Base-by-base conservation (phyloP, 1,139 yeast species). In the Suhomyces anneliseae region DNA sequence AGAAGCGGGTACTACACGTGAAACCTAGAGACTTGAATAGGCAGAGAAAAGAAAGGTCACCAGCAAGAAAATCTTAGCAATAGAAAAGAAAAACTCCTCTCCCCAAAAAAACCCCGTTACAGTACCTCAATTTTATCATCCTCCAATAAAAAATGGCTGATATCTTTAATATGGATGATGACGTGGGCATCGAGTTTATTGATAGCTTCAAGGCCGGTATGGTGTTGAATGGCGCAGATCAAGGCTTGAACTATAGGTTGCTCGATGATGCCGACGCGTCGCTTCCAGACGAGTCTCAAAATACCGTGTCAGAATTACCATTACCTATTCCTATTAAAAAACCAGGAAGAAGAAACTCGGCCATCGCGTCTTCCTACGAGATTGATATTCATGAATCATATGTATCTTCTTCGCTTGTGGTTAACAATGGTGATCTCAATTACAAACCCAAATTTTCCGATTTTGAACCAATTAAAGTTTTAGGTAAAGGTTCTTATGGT, bases 401-500 rank as follows among this genome's bases (percentile, higher is more conserved):
- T 39, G 64, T 58, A 7, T 56, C 61, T 6, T 48, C 60, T 37
- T 43, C 54, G n/a, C 45, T 53, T 34, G 42, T 47, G 15, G 43
- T 45, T 26, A 48, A 45, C 45, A 45, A 49, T 31, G 44, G 43
- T 10, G 39, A 39, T 35, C 27, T 43, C n/a, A 27, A 38, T 36
- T 54, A 56, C 45, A 53, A 54, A 40, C 60, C 60, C 33, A 53
- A 51, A 38, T 54, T 63, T 38, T 50, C 55, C 6, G 76, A 71
- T 50, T 72, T 72, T 50, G 62, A 56, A 39, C 76, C 76, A 4
- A 53, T 72, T 24, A 69, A 67, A 46, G 77, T 72, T 1, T 60
- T 72, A 49, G 77, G 77, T 14, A 70, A 70, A 50, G 77, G 77
- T 3, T 74, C 76, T 7, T 72, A 71, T 52, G 77, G 77, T 1